Percentiles rank a stretch among this genome's conserved stretches.
Evolutionary conservation across 1,284 basidiomycete species (phyloP).

Genomic region (Fomitopsis pinicola): DNA sequence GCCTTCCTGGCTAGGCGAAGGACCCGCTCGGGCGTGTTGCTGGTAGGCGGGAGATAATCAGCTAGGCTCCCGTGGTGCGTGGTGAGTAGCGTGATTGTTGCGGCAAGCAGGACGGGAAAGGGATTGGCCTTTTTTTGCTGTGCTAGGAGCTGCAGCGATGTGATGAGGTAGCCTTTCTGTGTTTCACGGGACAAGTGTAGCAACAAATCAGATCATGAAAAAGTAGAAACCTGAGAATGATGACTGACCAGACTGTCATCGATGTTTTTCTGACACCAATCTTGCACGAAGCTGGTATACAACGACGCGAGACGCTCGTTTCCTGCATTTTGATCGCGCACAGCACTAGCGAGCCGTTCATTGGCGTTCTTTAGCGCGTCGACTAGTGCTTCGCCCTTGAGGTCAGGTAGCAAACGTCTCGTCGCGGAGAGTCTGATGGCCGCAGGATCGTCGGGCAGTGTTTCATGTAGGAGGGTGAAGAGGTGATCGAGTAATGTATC

Average conservation of each 20-base stretch:
- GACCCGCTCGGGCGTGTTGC: constrained; percentile 28
- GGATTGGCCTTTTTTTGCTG: constrained; percentile 25
- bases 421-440: constrained; percentile 52
- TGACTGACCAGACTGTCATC: constrained; percentile 53
- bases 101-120: constrained; percentile 38
- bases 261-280: constrained; percentile 46
- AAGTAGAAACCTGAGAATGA: neutral
- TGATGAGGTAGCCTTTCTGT: constrained; percentile 51
- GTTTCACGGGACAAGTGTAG: neutral
- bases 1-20: constrained; percentile 43
- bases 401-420: constrained; percentile 36
- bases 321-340: constrained; percentile 16
- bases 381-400: constrained; percentile 44
- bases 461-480: constrained; percentile 41
- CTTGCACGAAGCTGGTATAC: constrained; percentile 55
- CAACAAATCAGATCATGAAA: neutral
- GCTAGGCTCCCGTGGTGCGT: constrained; percentile 13
- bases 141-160: constrained; percentile 43
- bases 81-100: constrained; percentile 43
- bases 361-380: constrained; percentile 56
- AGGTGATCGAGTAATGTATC: constrained; percentile 50
- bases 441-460: constrained; percentile 43
- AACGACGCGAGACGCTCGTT: constrained; percentile 36
- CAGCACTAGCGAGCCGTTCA: constrained; percentile 42
- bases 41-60: constrained; percentile 29